Evolutionary conservation across 805 yeast genomes (phyloP).

Genomic region (Yamadazyma sp.): DNA sequence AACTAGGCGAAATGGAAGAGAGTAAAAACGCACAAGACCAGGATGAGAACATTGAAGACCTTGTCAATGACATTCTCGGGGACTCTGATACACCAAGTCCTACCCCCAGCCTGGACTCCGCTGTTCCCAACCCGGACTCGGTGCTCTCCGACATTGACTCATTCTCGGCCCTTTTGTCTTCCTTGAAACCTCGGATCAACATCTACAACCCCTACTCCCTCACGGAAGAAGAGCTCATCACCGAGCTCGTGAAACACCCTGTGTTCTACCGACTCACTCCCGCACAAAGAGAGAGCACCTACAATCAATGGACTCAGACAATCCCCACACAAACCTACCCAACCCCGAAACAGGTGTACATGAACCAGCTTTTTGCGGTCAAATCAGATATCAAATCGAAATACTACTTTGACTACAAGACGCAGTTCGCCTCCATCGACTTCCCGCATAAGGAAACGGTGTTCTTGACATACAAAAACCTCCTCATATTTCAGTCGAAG

Average conservation of each 20-base stretch:
- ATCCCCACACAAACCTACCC: constrained; percentile 11
- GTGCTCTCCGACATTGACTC: not conserved
- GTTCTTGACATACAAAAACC: constrained; percentile 28
- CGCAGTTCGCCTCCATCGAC: constrained; percentile 14
- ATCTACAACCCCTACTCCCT: constrained; percentile 38
- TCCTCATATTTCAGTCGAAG: constrained; percentile 27
- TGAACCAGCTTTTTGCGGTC: constrained; percentile 26
- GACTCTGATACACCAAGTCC: too few species aligned
- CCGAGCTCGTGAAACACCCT: constrained; percentile 27
- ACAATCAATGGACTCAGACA: constrained; percentile 25
- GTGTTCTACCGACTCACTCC: constrained; percentile 27
- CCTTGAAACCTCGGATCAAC: constrained; percentile 25
- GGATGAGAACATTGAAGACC: constrained; percentile 8
- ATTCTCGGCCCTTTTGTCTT: constrained; percentile 28
- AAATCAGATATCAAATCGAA: constrained; percentile 29
- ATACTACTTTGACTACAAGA: constrained; percentile 28
- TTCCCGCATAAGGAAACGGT: constrained; percentile 18
- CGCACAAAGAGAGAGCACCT: constrained; percentile 22
- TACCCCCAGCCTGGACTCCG: constrained; percentile 3
- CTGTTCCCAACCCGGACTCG: too few species aligned
- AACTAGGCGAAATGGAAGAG: not conserved
- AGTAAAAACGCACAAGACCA: constrained; percentile 4
- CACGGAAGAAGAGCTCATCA: constrained; percentile 35
- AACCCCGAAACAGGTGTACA: constrained; percentile 19
- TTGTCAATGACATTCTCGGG: constrained; percentile 11